phyloP scores from a whole-genome alignment of 2,329 filamentous ascomycete genomes.

The Ophiostoma piceae region DNA sequence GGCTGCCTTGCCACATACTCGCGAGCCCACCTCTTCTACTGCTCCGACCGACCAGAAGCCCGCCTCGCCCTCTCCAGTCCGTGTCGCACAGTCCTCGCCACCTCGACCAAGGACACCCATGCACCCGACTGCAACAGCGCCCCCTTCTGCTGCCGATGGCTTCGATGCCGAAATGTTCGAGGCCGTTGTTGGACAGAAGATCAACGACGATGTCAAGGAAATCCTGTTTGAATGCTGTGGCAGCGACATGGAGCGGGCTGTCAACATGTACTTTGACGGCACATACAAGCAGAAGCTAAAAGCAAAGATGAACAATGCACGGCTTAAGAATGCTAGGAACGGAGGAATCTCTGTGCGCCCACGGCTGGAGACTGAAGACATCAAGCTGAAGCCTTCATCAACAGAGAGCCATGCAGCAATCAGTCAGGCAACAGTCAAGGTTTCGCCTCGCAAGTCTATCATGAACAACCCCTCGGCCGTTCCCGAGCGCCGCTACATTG shows the following conservation, averaged over 20 bases:
- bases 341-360: constrained; percentile 5
- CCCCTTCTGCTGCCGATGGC: constrained; percentile 28
- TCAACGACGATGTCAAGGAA: constrained; percentile 45
- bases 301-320: constrained; percentile 31
- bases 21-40: constrained; percentile 11
- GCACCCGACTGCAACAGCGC: not conserved
- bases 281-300: constrained; percentile 47
- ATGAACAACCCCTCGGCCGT: constrained; percentile 29
- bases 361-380: not conserved
- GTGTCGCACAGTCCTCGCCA: constrained; percentile 16
- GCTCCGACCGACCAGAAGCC: not conserved
- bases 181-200: constrained; percentile 53
- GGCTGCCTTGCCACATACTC: constrained; percentile 12
- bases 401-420: constrained; percentile 1
- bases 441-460: constrained; percentile 19
- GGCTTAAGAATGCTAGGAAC: not conserved
- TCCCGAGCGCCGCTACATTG: constrained; percentile 64
- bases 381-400: not conserved
- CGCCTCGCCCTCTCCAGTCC: constrained; percentile 13
- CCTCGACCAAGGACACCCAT: constrained; percentile 4
- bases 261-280: constrained; percentile 66
- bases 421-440: constrained; percentile 13
- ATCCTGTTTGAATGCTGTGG: constrained; percentile 51
- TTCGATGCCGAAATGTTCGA: constrained; percentile 58
- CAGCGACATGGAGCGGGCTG: constrained; percentile 55